Conservation (phyloP, 139 green algal species). For the Auxenochlorella pyrenoidosa region DNA sequence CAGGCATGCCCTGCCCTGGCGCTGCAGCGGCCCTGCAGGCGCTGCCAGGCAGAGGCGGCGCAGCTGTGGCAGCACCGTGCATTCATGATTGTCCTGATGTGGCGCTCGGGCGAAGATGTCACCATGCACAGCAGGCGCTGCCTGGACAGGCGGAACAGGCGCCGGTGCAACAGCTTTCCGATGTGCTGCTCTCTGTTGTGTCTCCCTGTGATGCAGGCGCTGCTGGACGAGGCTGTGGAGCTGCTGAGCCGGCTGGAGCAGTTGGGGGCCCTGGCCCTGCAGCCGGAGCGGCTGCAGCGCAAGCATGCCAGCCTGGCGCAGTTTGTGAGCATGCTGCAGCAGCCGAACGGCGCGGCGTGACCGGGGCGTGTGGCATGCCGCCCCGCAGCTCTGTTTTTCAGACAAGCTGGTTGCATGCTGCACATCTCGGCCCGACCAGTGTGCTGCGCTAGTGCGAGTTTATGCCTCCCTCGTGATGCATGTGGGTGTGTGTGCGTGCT, state of each 20-base stretch:
- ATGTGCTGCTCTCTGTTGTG: neutral
- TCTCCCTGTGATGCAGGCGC: neutral
- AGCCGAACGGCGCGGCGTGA: neutral
- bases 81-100: too few species aligned
- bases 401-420: too few species aligned
- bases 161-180: too few species aligned
- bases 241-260: neutral
- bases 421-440: too few species aligned
- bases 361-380: too few species aligned
- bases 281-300: constrained; percentile 22
- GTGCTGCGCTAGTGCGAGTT: too few species aligned
- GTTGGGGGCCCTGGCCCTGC: neutral
- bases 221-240: neutral
- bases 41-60: neutral
- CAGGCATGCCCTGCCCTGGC: neutral
- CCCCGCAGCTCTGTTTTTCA: neutral
- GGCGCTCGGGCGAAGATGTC: too few species aligned
- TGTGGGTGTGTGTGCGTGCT: too few species aligned
- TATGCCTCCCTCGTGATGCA: too few species aligned
- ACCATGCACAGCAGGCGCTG: neutral
- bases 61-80: neutral
- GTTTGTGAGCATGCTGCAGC: neutral
- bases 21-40: neutral
- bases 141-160: neutral
- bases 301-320: constrained; percentile 21